Percentiles rank a stretch among this genome's conserved stretches.
Evolutionary conservation across 768 basidiomycete species (phyloP).

Genomic region (Podaxis rugospora): DNA sequence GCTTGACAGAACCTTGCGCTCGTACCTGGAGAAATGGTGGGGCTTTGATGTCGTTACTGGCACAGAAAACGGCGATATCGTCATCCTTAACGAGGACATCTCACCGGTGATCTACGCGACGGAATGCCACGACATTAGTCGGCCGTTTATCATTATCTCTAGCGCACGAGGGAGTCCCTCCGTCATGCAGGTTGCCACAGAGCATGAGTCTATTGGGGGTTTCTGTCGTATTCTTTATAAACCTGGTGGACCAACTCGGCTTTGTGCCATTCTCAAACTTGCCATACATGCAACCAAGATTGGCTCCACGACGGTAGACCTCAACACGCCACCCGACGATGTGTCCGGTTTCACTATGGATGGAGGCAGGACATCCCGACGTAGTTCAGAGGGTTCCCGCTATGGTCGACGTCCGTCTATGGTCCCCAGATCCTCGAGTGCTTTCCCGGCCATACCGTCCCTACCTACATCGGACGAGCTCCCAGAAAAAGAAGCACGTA

Average conservation of each 20-base stretch:
- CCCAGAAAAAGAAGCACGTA: not conserved
- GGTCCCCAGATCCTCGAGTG: slow-evolving; percentile 48
- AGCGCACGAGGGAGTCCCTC: slow-evolving; percentile 62
- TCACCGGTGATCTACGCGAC: slow-evolving; percentile 53
- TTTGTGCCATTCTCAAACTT: slow-evolving; percentile 62
- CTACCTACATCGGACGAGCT: not conserved
- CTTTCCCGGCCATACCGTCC: slow-evolving; percentile 18
- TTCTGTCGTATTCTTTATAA: slow-evolving; percentile 89
- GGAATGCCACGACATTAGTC: slow-evolving; percentile 46
- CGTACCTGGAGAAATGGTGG: slow-evolving; percentile 77
- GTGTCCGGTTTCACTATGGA: not conserved
- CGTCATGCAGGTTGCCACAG: slow-evolving; percentile 57
- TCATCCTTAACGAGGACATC: slow-evolving; percentile 79
- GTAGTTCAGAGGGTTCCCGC: slow-evolving; percentile 45
- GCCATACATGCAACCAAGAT: slow-evolving; percentile 55
- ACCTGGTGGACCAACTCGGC: slow-evolving; percentile 77
- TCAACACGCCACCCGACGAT: not conserved
- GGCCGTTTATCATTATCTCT: slow-evolving; percentile 75
- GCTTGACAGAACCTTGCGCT: slow-evolving; percentile 53
- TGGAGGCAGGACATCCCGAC: slow-evolving; percentile 14
- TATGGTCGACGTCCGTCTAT: slow-evolving; percentile 42
- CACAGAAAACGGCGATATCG: slow-evolving; percentile 57
- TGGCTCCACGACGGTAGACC: slow-evolving; percentile 13
- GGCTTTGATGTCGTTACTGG: slow-evolving; percentile 47
- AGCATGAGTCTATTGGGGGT: slow-evolving; percentile 78